A percentile compares a stretch with the other conserved stretches of the same genome.
Evolutionary conservation across 306 rosid species (phyloP).

Genomic region (Lupinus albus): DNA sequence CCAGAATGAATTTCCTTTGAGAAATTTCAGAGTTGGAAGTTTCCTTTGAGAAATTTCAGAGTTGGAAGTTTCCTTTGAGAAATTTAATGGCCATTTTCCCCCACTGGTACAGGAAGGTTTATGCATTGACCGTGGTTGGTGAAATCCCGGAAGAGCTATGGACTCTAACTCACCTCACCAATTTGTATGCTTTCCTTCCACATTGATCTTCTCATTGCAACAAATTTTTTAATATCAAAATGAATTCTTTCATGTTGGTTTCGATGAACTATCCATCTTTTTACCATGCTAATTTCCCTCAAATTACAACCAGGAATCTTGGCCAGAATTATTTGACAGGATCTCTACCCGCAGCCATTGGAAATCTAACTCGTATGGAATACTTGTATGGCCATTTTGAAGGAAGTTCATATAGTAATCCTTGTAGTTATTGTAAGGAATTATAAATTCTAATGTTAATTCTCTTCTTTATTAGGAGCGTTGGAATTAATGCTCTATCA

Average conservation of each 20-base stretch:
- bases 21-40: constrained; percentile 13
- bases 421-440: neutral
- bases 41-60: neutral
- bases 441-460: constrained; percentile 1
- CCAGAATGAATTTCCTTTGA: neutral
- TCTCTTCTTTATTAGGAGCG: constrained; percentile 42
- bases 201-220: neutral
- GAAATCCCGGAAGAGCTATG: constrained; percentile 74
- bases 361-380: constrained; percentile 66
- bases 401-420: neutral
- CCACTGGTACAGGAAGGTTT: constrained; percentile 58
- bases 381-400: constrained; percentile 56
- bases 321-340: constrained; percentile 71
- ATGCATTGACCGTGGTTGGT: constrained; percentile 47
- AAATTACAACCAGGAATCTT: constrained; percentile 53
- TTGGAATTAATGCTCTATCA: constrained; percentile 68
- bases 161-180: constrained; percentile 66
- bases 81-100: too few relatives aligned
- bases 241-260: constrained; percentile 4
- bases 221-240: too few relatives aligned
- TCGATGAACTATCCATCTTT: neutral
- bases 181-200: constrained; percentile 58
- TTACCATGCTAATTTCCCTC: constrained; percentile 8
- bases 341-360: constrained; percentile 63
- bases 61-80: neutral